A percentile compares a stretch with the other conserved stretches of the same genome.
Conservation (phyloP, 2,329 filamentous ascomycete genomes). For the Hyphodiscus sp. region DNA sequence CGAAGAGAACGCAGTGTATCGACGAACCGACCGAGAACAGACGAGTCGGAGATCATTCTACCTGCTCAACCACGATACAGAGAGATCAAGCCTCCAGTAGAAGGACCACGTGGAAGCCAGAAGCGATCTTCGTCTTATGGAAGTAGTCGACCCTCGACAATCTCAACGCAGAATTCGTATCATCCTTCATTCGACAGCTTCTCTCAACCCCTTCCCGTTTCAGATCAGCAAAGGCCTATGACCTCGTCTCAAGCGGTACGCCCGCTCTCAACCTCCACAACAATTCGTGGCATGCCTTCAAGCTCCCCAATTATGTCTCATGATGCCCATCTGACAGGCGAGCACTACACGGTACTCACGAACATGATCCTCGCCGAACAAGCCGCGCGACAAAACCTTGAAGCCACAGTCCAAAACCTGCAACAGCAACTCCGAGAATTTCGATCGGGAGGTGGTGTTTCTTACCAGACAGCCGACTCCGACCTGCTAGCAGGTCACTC, state of each 20-base stretch:
- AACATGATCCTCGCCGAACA: conserved; percentile 52
- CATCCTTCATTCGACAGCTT: conserved; percentile 19
- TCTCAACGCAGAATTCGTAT: conserved; percentile 21
- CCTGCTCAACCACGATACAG: conserved; percentile 15
- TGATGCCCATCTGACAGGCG: conserved; percentile 29
- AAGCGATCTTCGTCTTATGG: conserved; percentile 18
- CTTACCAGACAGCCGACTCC: conserved; percentile 15
- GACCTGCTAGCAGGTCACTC: background rate
- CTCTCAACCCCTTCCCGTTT: conserved; percentile 5
- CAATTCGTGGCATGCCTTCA: conserved; percentile 24
- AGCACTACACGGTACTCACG: conserved; percentile 45
- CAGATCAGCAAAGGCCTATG: conserved; percentile 4
- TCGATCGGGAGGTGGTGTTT: background rate
- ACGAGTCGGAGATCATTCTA: conserved; percentile 22
- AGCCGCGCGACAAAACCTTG: conserved; percentile 47
- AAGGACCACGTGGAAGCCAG: conserved; percentile 3
- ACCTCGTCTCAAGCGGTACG: conserved; percentile 14
- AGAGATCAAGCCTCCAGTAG: conserved; percentile 10
- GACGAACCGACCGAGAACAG: conserved; percentile 16
- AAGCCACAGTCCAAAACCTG: conserved; percentile 49
- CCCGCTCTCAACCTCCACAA: conserved; percentile 29
- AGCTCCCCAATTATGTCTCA: conserved; percentile 24
- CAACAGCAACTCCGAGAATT: conserved; percentile 21
- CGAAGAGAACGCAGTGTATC: conserved; percentile 14
- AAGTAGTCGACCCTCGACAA: conserved; percentile 23